Base-by-base conservation (phyloP, 345 rosid genomes). In the Syzygium jambos region DNA sequence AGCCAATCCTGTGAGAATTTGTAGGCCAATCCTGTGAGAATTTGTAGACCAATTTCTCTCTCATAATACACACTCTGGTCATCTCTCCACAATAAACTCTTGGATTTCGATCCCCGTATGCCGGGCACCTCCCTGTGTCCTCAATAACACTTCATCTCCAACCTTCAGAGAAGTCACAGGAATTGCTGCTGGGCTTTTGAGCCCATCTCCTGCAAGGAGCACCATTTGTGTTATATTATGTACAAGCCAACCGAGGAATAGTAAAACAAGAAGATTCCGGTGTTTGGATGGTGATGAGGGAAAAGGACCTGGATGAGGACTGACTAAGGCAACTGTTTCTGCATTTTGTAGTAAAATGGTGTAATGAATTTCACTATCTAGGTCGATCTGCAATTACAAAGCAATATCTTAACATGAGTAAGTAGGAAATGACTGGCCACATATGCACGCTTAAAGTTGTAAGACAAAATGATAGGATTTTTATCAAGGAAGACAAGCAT, bases 91-190 rank as follows among this genome's bases (percentile, higher is more conserved):
- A 10, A 97, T 93, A 91, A 97, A 96, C 89, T 96, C 99, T 83
- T 93, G 92, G 87, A 97, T 94, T 90, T 96, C 97, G 51, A 97
- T 94, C 61, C 99, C 98, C 0, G 98, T 97, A 84, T 97, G 99
- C 12, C 97, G 96, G 22, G 96, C 98, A 1, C 93, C 96, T 51
- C 99, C 98, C 78, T 95, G 97, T 51, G 92, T 68, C 87, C 94
- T 92, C 89, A 96, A 89, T 88, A 94, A 73, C 85, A 94, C 88
- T 85, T 92, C 94, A 85, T 96, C 94, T 53, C 98, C 98, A 11
- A 88, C 92, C 87, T 94, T 95, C 51, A 97, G 90, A 34, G 94
- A 92, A 53, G 98, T 95, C 86, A 95, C 95, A 2, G 96, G 96
- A 87, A 95, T 88, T 9, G 93, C 93, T 61, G 91, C 91, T 54